phyloP scores from a whole-genome alignment of 805 yeast species.

The Wickerhamomyces kurtzmanii region DNA sequence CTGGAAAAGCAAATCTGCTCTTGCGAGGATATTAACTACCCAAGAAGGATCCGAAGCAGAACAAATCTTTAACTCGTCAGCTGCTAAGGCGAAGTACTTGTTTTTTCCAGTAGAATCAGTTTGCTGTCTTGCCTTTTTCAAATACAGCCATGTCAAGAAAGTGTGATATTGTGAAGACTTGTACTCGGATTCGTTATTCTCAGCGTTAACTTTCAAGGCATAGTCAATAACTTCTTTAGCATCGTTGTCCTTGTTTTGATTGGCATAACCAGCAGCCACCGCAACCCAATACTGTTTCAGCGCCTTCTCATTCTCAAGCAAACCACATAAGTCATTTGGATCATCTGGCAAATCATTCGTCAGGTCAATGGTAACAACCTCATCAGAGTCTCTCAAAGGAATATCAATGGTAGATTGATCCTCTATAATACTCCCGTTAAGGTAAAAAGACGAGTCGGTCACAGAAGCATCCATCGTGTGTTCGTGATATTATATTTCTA shows the following conservation, averaged over 20 bases:
- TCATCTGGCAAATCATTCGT: conserved; percentile 83
- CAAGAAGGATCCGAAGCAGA: conserved; percentile 32
- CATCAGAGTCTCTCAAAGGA: conserved; percentile 69
- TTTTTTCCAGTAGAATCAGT: conserved; percentile 16
- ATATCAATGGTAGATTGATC: conserved; percentile 29
- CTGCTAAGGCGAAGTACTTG: conserved; percentile 27
- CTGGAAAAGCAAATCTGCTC: conserved; percentile 54
- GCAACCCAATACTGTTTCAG: conserved; percentile 74
- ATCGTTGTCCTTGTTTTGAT: conserved; percentile 45
- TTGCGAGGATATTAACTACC: conserved; percentile 48
- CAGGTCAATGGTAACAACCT: conserved; percentile 78
- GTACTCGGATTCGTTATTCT: too few relatives aligned
- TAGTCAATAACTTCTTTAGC: conserved; percentile 54
- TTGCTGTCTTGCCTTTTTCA: conserved; percentile 31
- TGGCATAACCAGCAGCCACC: conserved; percentile 72
- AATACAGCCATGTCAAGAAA: conserved; percentile 65
- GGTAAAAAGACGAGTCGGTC: conserved; percentile 4
- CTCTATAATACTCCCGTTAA: too few relatives aligned
- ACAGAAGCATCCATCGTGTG: conserved; percentile 1
- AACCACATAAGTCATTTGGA: conserved; percentile 69
- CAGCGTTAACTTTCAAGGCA: conserved; percentile 46
- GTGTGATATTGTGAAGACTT: conserved; percentile 44
- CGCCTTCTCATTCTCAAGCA: conserved; percentile 75
- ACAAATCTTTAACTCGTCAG: conserved; percentile 36
- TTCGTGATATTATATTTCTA: too few relatives aligned